Conservation (phyloP, 495 filamentous ascomycete genomes). For the Umbilicaria muhlenbergii region DNA sequence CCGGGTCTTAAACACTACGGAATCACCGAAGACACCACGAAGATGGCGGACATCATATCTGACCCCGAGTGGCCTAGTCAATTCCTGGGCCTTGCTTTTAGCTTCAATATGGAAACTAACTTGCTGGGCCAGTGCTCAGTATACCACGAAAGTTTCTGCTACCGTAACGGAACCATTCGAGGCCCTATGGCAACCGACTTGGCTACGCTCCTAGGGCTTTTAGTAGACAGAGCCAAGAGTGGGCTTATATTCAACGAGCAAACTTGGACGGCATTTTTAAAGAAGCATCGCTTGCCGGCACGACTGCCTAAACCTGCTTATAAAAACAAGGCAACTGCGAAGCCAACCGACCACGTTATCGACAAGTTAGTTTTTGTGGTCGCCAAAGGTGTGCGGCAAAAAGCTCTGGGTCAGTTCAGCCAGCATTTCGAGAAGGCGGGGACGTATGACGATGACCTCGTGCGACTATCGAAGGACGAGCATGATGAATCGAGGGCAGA, state of each 20-base stretch:
- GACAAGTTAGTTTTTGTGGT: conserved; percentile 59
- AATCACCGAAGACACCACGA: conserved; percentile 40
- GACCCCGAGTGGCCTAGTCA: conserved; percentile 19
- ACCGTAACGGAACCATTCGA: conserved; percentile 40
- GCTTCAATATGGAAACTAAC: conserved; percentile 48
- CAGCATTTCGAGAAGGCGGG: conserved; percentile 16
- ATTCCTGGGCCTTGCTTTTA: conserved; percentile 40
- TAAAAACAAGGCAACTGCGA: conserved; percentile 24
- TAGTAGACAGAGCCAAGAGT: conserved; percentile 73
- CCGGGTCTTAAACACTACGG: conserved; percentile 37
- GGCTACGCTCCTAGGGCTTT: conserved; percentile 53
- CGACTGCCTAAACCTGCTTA: conserved; percentile 20
- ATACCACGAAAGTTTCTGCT: conserved; percentile 57
- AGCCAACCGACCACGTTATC: conserved; percentile 41
- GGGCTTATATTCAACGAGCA: conserved; percentile 49
- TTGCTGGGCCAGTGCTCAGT: conserved; percentile 62
- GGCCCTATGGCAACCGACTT: conserved; percentile 39
- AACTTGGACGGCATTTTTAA: conserved; percentile 36
- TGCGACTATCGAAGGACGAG: conserved; percentile 24
- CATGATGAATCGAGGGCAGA: conserved; percentile 16
- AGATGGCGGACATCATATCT: conserved; percentile 28
- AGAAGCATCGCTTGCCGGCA: conserved; percentile 21
- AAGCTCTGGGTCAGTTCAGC: conserved; percentile 32
- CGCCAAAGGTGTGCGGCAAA: conserved; percentile 32
- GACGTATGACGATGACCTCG: conserved; percentile 34